Evolutionary conservation across 345 rosid species (phyloP).

Genomic region (Cardamine resedifolia): DNA sequence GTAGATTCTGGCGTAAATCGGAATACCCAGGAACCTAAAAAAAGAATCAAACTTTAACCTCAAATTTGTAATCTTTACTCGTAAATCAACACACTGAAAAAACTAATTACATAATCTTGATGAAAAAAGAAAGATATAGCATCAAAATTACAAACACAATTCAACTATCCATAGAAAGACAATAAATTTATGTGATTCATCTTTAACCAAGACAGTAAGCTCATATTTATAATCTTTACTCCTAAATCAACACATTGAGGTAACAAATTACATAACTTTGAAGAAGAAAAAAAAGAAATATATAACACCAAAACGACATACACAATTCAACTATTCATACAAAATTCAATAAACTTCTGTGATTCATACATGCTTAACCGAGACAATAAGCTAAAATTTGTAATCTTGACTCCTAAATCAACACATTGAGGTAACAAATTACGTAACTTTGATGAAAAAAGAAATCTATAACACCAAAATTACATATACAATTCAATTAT

Average conservation of each 20-base stretch:
- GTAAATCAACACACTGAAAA: not conserved
- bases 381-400: conserved; percentile 12
- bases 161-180: not conserved
- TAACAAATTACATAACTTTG: not conserved
- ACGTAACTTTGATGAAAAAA: not conserved
- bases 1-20: conserved; percentile 66
- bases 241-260: not conserved
- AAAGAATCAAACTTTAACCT: conserved; percentile 19
- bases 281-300: not conserved
- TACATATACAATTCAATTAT: not conserved
- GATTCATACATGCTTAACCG: not conserved
- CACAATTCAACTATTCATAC: not conserved
- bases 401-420: not conserved
- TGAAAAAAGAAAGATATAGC: not conserved
- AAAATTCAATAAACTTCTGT: not conserved
- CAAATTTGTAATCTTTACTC: conserved; percentile 2
- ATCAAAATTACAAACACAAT: not conserved
- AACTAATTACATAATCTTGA: not conserved
- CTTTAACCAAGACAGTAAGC: conserved; percentile 64
- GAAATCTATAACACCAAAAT: not conserved
- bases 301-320: not conserved
- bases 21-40: conserved; percentile 88
- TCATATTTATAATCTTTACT: too few relatives aligned
- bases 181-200: conserved; percentile 23
- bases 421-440: not conserved